Evolutionary conservation across 805 yeast genomes (phyloP).

Genomic region (Wickerhamiella dianesei): DNA sequence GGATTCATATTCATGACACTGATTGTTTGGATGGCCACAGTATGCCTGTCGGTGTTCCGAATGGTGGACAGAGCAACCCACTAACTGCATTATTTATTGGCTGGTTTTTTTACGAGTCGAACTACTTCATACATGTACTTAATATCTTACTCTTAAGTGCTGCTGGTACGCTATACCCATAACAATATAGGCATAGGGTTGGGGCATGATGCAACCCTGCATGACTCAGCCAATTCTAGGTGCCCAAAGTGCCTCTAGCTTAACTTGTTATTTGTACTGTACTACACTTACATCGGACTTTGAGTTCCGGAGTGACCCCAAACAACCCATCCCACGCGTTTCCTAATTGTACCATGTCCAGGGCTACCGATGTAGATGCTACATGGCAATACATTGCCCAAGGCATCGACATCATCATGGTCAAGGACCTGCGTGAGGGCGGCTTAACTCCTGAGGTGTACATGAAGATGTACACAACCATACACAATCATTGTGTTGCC

Average conservation of each 20-base stretch:
- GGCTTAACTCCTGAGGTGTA: constrained; percentile 38
- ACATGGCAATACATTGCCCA: constrained; percentile 30
- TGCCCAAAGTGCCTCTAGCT: too few species aligned
- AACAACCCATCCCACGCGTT: neutral
- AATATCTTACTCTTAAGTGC: too few species aligned
- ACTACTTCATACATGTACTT: too few species aligned
- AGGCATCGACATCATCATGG: constrained; percentile 29
- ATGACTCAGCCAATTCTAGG: too few species aligned
- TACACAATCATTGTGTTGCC: constrained; percentile 76
- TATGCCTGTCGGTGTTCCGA: constrained; percentile 67
- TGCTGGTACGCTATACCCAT: too few species aligned
- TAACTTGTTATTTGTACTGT: too few species aligned
- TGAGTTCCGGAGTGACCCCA: too few species aligned
- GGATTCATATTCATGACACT: constrained; percentile 65
- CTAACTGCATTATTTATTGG: constrained; percentile 1
- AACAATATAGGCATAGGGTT: too few species aligned
- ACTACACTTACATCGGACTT: too few species aligned
- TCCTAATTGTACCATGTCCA: constrained; percentile 10
- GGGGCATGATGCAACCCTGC: too few species aligned
- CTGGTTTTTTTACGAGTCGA: neutral
- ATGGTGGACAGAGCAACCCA: constrained; percentile 44
- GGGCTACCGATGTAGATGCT: constrained; percentile 22
- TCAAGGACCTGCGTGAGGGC: constrained; percentile 26
- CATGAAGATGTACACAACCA: constrained; percentile 82
- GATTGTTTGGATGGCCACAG: constrained; percentile 73